A percentile compares a stretch with the other conserved stretches of the same genome.
These are phyloP conservation scores for Ceratocystis harringtonii DNA, from an alignment of 2,329 filamentous ascomycete genomes.

Conservation along the genomic window DNA sequence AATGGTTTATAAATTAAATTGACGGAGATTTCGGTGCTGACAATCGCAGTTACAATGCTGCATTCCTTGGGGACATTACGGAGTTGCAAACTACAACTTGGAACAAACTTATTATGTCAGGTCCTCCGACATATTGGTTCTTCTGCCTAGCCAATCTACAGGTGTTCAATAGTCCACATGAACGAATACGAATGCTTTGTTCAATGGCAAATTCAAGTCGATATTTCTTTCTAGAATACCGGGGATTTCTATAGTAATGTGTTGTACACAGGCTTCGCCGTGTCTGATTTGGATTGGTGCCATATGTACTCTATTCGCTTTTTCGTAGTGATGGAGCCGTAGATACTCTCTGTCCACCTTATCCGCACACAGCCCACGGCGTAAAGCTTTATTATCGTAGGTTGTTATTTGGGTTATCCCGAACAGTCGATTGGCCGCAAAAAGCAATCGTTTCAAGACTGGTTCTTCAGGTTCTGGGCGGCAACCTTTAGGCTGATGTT, in stretches of 20 bases:
- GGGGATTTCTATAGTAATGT: conserved; percentile 16
- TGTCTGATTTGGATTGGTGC: not conserved
- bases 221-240: conserved; percentile 14
- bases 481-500: conserved; percentile 61
- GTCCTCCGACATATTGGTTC: too few relatives aligned
- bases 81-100: not conserved
- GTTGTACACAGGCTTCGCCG: conserved; percentile 14
- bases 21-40: too few relatives aligned
- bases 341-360: not conserved
- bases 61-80: too few relatives aligned
- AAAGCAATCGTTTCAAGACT: conserved; percentile 19
- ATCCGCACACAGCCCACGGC: conserved; percentile 8
- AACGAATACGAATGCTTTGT: too few relatives aligned
- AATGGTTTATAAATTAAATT: too few relatives aligned
- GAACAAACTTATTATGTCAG: too few relatives aligned
- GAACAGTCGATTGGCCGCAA: conserved; percentile 4
- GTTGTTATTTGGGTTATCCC: conserved; percentile 9
- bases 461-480: conserved; percentile 41
- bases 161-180: too few relatives aligned
- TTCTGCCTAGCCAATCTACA: too few relatives aligned
- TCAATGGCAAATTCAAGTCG: conserved; percentile 4
- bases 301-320: not conserved
- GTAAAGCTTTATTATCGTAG: conserved; percentile 10
- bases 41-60: too few relatives aligned
- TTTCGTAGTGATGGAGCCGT: not conserved